phyloP scores from a whole-genome alignment of 2,329 filamentous ascomycete species.

The Microdochium bolleyi region DNA sequence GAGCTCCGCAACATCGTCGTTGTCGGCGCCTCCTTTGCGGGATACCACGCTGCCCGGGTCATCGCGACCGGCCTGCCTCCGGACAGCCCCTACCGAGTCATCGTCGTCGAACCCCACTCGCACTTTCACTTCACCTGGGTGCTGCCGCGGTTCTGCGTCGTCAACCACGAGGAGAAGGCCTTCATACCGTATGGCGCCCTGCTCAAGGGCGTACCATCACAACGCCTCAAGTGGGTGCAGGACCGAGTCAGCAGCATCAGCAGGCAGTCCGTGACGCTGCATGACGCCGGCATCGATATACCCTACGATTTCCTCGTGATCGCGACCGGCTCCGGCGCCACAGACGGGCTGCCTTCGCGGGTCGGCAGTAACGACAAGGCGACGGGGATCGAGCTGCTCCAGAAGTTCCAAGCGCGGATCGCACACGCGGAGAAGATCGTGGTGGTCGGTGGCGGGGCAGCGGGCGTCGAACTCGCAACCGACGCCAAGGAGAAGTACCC shows the following conservation, averaged over 20 bases:
- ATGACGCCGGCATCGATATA: slow-evolving; percentile 31
- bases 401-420: slow-evolving; percentile 36
- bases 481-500: slow-evolving; percentile 50
- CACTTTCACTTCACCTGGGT: slow-evolving; percentile 56
- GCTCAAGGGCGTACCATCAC: slow-evolving; percentile 23
- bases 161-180: slow-evolving; percentile 46
- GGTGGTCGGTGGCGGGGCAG: slow-evolving; percentile 51
- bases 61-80: slow-evolving; percentile 40
- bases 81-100: slow-evolving; percentile 36
- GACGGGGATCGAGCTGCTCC: slow-evolving; percentile 33
- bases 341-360: slow-evolving; percentile 37
- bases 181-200: slow-evolving; percentile 50
- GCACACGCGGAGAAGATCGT: slow-evolving; percentile 32
- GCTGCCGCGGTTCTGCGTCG: slow-evolving; percentile 50
- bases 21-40: slow-evolving; percentile 51
- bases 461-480: slow-evolving; percentile 52
- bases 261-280: slow-evolving; percentile 28
- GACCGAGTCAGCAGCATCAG: slow-evolving; percentile 31
- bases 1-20: slow-evolving; percentile 40
- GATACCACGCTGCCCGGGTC: slow-evolving; percentile 37
- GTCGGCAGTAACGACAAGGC: slow-evolving; percentile 31
- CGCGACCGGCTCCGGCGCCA: slow-evolving; percentile 43
- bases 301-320: slow-evolving; percentile 48
- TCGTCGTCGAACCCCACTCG: slow-evolving; percentile 50
- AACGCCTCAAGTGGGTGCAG: slow-evolving; percentile 28